Percentiles rank a stretch among this genome's conserved stretches.
Evolutionary conservation across 2,329 filamentous ascomycete genomes (phyloP).

Genomic region (Metarhizium sp.): DNA sequence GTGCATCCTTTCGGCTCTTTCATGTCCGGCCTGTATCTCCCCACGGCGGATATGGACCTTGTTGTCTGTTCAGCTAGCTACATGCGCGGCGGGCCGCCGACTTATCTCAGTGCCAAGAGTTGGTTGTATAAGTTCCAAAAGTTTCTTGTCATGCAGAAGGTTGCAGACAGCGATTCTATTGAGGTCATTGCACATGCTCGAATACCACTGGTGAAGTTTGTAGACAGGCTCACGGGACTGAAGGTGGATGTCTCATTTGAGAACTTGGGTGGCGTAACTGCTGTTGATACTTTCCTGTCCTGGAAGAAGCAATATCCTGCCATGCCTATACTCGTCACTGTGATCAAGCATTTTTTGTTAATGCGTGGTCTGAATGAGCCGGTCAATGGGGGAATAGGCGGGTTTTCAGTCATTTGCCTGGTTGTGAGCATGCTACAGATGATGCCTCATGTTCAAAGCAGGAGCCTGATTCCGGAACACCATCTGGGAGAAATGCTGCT

Average conservation of each 20-base stretch:
- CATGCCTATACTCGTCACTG: slow-evolving; percentile 76
- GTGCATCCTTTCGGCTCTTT: slow-evolving; percentile 86
- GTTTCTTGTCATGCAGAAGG: slow-evolving; percentile 44
- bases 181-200: slow-evolving; percentile 66
- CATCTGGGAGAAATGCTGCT: slow-evolving; percentile 76
- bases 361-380: slow-evolving; percentile 92
- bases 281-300: slow-evolving; percentile 67
- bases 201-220: slow-evolving; percentile 87
- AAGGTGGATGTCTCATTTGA: slow-evolving; percentile 94
- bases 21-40: slow-evolving; percentile 65
- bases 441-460: slow-evolving; percentile 60
- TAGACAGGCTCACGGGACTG: slow-evolving; percentile 67
- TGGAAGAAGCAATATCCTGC: slow-evolving; percentile 77
- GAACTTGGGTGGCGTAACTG: slow-evolving; percentile 71
- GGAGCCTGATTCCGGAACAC: slow-evolving; percentile 47
- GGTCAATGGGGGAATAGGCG: slow-evolving; percentile 80
- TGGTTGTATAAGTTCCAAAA: slow-evolving; percentile 53
- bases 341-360: slow-evolving; percentile 86
- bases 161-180: slow-evolving; percentile 50
- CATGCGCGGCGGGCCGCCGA: slow-evolving; percentile 39
- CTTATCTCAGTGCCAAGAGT: slow-evolving; percentile 39
- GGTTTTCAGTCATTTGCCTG: slow-evolving; percentile 89
- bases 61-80: slow-evolving; percentile 61
- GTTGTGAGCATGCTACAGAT: slow-evolving; percentile 82
- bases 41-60: slow-evolving; percentile 85